Base-by-base conservation (phyloP, 345 rosid genomes). In the Salix suchowensis region DNA sequence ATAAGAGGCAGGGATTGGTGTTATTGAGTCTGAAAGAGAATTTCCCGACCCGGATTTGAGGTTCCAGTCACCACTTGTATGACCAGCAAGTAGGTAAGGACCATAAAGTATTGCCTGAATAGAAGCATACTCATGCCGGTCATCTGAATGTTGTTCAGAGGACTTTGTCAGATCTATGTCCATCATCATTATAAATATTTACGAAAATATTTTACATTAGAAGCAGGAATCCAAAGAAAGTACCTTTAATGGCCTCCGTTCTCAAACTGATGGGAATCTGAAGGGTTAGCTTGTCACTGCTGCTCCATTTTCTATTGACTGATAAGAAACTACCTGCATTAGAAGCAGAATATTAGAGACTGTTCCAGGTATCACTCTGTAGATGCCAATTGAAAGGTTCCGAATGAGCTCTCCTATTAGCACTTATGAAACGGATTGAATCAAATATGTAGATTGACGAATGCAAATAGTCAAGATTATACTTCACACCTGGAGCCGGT, bases 31-130 rank as follows among this genome's bases (percentile, higher is more conserved):
- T 0, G 86, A 78, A 77, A 77, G 78, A 26, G 85, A 84, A 44
- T 34, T 65, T 21, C 77, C 77, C 24, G 90, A 82, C 16, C 76
- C 85, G 48, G 92, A 72, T 79, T 83, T 85, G 74, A 89, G 71
- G 80, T 90, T 88, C 97, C 96, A 91, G 36, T 93, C 93, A 42
- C 88, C 91, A 48, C 73, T 82, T 3, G 89, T 89, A 75, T 80
- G 86, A 37, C 97, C 97, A 2, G 90, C 91, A 75, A 95, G 93
- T 65, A 93, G 87, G 82, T 91, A 89, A 11, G 96, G 98, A 6
- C 99, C 99, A 76, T 88, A 96, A 9, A 96, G 93, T 79, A 96
- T 91, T 21, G 98, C 98, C 58, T 86, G 90, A 68, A 96, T 30
- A 15, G 98, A 91, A 75, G 91, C 81, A 72, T 87, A 89, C 40